phyloP scores from a whole-genome alignment of 768 basidiomycete genomes.

The Exidia glandulosa region DNA sequence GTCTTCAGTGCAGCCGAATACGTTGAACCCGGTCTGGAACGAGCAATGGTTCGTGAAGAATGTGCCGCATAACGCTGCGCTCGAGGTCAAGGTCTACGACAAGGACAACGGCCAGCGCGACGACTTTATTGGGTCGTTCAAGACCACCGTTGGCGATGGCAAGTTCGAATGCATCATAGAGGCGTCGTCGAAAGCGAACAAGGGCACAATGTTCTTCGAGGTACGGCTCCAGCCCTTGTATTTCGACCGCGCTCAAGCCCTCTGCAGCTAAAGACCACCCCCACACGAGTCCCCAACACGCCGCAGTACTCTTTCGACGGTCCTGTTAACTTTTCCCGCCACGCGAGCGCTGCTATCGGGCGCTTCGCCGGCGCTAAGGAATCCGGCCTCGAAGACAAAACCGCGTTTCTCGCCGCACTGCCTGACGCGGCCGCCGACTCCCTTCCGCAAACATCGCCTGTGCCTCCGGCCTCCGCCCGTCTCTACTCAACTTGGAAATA shows the following conservation, averaged over 20 bases:
- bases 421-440: not conserved
- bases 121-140: slow-evolving; percentile 55
- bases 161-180: slow-evolving; percentile 55
- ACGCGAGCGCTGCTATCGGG: slow-evolving; percentile 62
- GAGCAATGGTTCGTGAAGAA: slow-evolving; percentile 65
- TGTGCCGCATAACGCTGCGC: slow-evolving; percentile 50
- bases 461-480: too few species aligned
- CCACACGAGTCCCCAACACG: slow-evolving; percentile 7
- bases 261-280: slow-evolving; percentile 35
- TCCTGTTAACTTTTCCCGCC: slow-evolving; percentile 58
- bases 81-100: slow-evolving; percentile 54
- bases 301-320: slow-evolving; percentile 62
- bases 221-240: slow-evolving; percentile 21
- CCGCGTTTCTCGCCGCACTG: slow-evolving; percentile 1
- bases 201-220: slow-evolving; percentile 63
- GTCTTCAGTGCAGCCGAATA: slow-evolving; percentile 50
- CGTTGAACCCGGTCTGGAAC: slow-evolving; percentile 61
- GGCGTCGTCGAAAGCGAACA: slow-evolving; percentile 34
- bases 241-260: not conserved
- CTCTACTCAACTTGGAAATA: slow-evolving; percentile 69
- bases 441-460: not conserved
- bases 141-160: slow-evolving; percentile 40
- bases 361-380: slow-evolving; percentile 49
- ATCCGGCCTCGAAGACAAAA: slow-evolving; percentile 28
- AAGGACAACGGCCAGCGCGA: slow-evolving; percentile 54